Evolutionary conservation across 257 asterid species (phyloP).

Genomic region (Plantago major): DNA sequence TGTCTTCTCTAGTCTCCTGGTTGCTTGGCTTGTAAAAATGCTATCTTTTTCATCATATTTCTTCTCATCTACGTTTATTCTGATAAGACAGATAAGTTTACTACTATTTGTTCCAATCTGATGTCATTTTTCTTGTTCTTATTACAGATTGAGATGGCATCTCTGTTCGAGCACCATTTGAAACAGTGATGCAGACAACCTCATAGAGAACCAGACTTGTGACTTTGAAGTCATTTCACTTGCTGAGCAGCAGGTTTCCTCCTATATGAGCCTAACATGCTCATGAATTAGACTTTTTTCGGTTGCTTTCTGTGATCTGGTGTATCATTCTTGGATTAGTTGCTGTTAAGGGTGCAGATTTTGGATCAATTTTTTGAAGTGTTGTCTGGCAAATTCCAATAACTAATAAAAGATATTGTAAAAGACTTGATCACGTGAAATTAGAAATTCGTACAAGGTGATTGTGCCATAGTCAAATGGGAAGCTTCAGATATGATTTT

Average conservation of each 20-base stretch:
- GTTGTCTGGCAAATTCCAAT: neutral
- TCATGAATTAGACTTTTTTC: neutral
- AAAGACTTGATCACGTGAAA: no score
- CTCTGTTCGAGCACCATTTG: constrained; percentile 79
- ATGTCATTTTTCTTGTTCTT: neutral
- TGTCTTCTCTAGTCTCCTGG: neutral
- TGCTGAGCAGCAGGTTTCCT: constrained; percentile 1
- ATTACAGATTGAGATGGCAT: constrained; percentile 95
- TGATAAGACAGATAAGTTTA: neutral
- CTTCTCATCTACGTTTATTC: neutral
- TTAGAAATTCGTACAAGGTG: no score
- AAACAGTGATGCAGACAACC: constrained; percentile 26
- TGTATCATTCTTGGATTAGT: neutral
- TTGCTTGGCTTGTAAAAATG: neutral
- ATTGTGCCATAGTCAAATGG: no score
- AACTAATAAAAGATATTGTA: neutral
- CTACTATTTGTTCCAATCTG: neutral
- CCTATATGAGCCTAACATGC: neutral
- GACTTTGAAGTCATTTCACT: neutral
- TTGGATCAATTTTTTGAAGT: neutral
- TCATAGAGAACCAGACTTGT: neutral
- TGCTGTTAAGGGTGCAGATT: neutral
- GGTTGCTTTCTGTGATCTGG: neutral
- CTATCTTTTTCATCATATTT: neutral
- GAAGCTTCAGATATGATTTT: no score